A percentile compares a stretch with the other conserved stretches of the same genome.
Conservation (phyloP, 2,329 filamentous ascomycete species). For the Magnaporthiopsis rhizophila region DNA sequence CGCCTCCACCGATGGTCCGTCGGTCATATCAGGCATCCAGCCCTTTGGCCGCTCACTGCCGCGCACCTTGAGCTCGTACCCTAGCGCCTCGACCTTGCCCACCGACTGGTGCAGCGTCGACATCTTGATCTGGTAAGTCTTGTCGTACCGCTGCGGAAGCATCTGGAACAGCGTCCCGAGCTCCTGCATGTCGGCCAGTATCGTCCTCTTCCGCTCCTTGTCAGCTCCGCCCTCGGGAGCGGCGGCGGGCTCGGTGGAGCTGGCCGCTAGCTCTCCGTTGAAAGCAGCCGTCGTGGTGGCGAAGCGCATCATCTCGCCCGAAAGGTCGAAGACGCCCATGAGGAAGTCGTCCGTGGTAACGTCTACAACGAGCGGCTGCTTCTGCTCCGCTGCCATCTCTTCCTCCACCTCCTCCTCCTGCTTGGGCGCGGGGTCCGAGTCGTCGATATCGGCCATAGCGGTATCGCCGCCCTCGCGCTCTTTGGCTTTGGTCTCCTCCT, state of each 20-base stretch:
- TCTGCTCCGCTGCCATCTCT: slow-evolving; percentile 5
- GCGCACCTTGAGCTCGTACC: slow-evolving; percentile 80
- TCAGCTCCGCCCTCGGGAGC: slow-evolving; percentile 15
- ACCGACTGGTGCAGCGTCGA: slow-evolving; percentile 82
- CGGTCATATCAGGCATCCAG: slow-evolving; percentile 68
- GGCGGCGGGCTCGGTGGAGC: slow-evolving; percentile 13
- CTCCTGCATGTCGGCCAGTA: slow-evolving; percentile 73
- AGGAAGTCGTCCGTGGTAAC: slow-evolving; percentile 80
- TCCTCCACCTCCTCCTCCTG: background rate
- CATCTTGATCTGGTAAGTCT: slow-evolving; percentile 67
- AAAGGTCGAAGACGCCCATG: slow-evolving; percentile 85
- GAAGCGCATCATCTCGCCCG: slow-evolving; percentile 95
- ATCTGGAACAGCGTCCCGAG: slow-evolving; percentile 71
- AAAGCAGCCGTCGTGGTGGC: slow-evolving; percentile 83
- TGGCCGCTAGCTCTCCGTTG: slow-evolving; percentile 44
- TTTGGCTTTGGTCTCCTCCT: slow-evolving; percentile 9
- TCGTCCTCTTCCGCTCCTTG: slow-evolving; percentile 37
- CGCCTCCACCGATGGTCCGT: background rate
- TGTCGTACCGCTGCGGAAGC: slow-evolving; percentile 50
- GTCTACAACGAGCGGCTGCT: slow-evolving; percentile 37
- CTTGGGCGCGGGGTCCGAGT: background rate
- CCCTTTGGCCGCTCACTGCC: slow-evolving; percentile 84
- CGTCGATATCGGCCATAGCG: slow-evolving; percentile 11
- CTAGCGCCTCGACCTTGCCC: slow-evolving; percentile 84
- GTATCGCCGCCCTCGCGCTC: slow-evolving; percentile 16